Percentiles rank a stretch among this genome's conserved stretches.
These are phyloP conservation scores for Chaetoscypha palmicola DNA, from an alignment of 2,329 filamentous ascomycete species.

Conservation along the genomic window DNA sequence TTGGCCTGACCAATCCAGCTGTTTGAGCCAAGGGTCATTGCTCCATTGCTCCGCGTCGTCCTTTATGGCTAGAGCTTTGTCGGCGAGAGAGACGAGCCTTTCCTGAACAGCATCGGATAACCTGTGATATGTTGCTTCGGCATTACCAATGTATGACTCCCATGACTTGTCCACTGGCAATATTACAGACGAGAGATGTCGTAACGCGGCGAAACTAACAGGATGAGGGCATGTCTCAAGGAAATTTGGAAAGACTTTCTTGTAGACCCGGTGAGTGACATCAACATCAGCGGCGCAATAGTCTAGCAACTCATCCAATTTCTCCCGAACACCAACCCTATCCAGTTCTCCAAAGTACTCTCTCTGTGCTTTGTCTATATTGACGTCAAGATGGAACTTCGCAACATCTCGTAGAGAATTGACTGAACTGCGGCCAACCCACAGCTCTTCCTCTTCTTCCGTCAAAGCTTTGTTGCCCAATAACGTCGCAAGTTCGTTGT, in stretches of 20 bases:
- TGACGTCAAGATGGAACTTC: slow-evolving; percentile 87
- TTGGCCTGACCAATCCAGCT: slow-evolving; percentile 94
- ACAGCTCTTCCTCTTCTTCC: slow-evolving; percentile 88
- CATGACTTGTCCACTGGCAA: slow-evolving; percentile 83
- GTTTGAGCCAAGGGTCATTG: slow-evolving; percentile 82
- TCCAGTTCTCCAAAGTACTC: slow-evolving; percentile 83
- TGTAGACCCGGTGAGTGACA: slow-evolving; percentile 89
- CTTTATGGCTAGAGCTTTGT: slow-evolving; percentile 71
- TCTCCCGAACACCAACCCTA: slow-evolving; percentile 59
- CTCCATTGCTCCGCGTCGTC: slow-evolving; percentile 60
- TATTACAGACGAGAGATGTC: slow-evolving; percentile 90
- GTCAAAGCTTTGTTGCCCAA: slow-evolving; percentile 59
- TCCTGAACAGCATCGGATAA: slow-evolving; percentile 72
- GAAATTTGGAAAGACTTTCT: slow-evolving; percentile 86
- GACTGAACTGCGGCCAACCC: slow-evolving; percentile 89
- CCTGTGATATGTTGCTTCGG: slow-evolving; percentile 76
- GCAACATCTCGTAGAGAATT: slow-evolving; percentile 95
- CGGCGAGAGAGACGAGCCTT: slow-evolving; percentile 63
- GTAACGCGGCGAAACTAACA: slow-evolving; percentile 89
- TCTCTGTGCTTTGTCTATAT: slow-evolving; percentile 81
- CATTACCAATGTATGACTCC: slow-evolving; percentile 75
- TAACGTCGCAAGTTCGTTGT: slow-evolving; percentile 62
- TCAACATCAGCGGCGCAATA: slow-evolving; percentile 94
- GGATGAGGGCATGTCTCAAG: slow-evolving; percentile 88
- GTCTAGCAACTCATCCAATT: slow-evolving; percentile 75